Evolutionary conservation across 108 stramenopile genomes (phyloP).

Genomic region (Parmales sp.): DNA sequence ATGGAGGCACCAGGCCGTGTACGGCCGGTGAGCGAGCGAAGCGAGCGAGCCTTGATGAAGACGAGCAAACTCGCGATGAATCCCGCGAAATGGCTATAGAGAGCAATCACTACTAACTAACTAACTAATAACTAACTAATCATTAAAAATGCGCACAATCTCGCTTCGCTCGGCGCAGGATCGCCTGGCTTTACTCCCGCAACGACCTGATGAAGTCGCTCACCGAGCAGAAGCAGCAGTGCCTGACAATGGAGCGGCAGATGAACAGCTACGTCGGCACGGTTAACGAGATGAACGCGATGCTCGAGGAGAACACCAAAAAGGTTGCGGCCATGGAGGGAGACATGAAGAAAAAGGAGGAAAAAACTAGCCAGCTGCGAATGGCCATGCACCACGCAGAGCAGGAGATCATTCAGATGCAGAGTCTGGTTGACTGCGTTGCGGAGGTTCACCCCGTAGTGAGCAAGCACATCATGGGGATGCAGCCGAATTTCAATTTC

Average conservation of each 20-base stretch:
- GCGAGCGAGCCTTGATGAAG: too few species aligned
- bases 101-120: too few species aligned
- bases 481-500: constrained; percentile 29
- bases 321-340: neutral
- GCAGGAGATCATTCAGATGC: constrained; percentile 29
- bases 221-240: constrained; percentile 37
- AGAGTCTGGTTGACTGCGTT: constrained; percentile 23
- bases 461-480: constrained; percentile 22
- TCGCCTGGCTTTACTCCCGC: constrained; percentile 36
- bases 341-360: constrained; percentile 1
- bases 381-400: constrained; percentile 36
- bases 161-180: too few species aligned
- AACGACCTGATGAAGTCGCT: constrained; percentile 25
- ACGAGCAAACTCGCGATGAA: too few species aligned
- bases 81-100: too few species aligned
- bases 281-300: constrained; percentile 9
- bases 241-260: constrained; percentile 14
- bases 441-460: constrained; percentile 17
- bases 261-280: constrained; percentile 19
- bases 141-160: too few species aligned
- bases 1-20: constrained; percentile 43
- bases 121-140: too few species aligned
- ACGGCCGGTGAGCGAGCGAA: too few species aligned
- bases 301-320: constrained; percentile 6
- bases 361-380: constrained; percentile 4